Conservation (phyloP, 176 grass and related monocot species). For the Carex myosuroides region DNA sequence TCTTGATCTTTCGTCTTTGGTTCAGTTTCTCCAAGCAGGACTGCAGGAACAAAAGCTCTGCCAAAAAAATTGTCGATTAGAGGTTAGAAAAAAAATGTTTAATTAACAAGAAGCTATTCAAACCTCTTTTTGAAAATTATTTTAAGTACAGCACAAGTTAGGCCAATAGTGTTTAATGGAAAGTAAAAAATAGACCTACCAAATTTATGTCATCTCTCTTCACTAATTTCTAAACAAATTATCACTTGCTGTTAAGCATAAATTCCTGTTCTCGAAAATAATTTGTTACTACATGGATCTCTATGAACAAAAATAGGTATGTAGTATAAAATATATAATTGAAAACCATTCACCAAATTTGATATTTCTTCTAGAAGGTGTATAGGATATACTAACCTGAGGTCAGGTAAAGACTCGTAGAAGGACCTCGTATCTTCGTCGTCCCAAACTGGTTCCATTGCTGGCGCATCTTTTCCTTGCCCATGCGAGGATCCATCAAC, state of each 20-base stretch:
- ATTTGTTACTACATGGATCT: neutral
- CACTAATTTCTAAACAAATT: neutral
- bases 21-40: constrained; percentile 88
- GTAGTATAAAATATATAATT: constrained; percentile 1
- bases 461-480: constrained; percentile 61
- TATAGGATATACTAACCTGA: constrained; percentile 53
- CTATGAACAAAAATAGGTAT: constrained; percentile 12
- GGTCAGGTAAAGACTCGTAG: constrained; percentile 94
- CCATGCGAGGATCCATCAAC: constrained; percentile 43
- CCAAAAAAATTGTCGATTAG: neutral
- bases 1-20: constrained; percentile 75
- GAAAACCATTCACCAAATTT: neutral
- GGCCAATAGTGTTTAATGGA: neutral
- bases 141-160: neutral
- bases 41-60: constrained; percentile 98
- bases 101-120: constrained; percentile 1
- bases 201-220: neutral
- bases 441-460: constrained; percentile 92
- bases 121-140: neutral
- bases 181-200: neutral
- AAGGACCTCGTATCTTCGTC: constrained; percentile 97
- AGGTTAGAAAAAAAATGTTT: constrained; percentile 13
- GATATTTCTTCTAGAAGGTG: neutral
- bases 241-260: neutral
- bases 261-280: neutral